phyloP scores from a whole-genome alignment of 768 basidiomycete genomes.

The Dioszegia hungarica region DNA sequence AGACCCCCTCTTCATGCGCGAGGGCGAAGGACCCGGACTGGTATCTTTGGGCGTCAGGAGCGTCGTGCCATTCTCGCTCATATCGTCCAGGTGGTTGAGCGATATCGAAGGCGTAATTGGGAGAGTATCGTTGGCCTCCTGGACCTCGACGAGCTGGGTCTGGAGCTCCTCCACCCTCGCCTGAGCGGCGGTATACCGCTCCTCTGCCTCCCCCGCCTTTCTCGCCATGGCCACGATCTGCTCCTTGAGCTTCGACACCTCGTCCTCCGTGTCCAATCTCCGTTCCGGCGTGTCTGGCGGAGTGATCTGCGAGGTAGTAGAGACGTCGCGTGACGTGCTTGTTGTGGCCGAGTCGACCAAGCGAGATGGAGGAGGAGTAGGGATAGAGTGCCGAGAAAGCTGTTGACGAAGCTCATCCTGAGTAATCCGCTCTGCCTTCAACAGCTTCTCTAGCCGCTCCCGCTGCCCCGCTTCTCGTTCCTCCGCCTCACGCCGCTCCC shows the following conservation, averaged over 20 bases:
- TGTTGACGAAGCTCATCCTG: constrained; percentile 15
- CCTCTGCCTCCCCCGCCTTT: constrained; percentile 16
- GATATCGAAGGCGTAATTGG: constrained; percentile 1
- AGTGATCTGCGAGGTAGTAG: constrained; percentile 11
- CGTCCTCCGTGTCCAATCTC: constrained; percentile 41
- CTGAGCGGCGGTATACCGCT: constrained; percentile 71
- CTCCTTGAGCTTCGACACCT: constrained; percentile 60
- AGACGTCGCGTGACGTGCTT: background rate
- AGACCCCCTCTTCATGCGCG: constrained; percentile 13
- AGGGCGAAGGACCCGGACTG: constrained; percentile 16
- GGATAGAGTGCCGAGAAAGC: background rate
- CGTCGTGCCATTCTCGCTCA: constrained; percentile 23
- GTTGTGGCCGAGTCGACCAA: background rate
- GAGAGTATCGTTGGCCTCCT: constrained; percentile 22
- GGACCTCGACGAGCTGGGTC: constrained; percentile 64
- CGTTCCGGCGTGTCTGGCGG: constrained; percentile 22
- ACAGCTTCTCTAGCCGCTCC: background rate
- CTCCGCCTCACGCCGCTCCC: constrained; percentile 1
- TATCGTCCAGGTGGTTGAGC: constrained; percentile 13
- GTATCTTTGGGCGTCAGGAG: constrained; percentile 21
- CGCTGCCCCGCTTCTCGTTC: background rate
- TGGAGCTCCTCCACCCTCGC: constrained; percentile 89
- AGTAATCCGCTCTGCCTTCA: constrained; percentile 13
- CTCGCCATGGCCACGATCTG: constrained; percentile 31
- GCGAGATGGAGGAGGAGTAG: background rate